Evolutionary conservation across 2,329 filamentous ascomycete genomes (phyloP).

Genomic region (Bipolaris sorokiniana): DNA sequence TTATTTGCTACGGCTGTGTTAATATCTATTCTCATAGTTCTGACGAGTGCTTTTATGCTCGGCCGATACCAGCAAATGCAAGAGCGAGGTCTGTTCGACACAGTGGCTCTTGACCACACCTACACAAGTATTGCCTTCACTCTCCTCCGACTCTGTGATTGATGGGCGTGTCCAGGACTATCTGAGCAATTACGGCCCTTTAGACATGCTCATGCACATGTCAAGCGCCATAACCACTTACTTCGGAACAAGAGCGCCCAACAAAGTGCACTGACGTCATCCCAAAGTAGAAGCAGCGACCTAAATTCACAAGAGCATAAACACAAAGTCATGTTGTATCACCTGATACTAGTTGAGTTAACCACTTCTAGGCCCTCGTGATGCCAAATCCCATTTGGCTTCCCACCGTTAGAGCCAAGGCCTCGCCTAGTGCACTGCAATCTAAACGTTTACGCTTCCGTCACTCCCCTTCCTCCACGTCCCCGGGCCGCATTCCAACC

Average conservation of each 20-base stretch:
- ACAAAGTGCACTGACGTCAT: not conserved
- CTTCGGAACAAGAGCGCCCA: not conserved
- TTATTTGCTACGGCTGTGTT: constrained; percentile 33
- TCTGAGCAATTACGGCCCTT: not conserved
- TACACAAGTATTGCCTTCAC: not conserved
- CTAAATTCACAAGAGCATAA: not conserved
- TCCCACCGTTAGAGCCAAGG: constrained; percentile 10
- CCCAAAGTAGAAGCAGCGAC: not conserved
- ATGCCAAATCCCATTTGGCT: not conserved
- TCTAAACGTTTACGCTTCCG: constrained; percentile 10
- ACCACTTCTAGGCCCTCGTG: not conserved
- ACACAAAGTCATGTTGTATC: not conserved
- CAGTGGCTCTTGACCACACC: not conserved
- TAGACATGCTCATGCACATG: not conserved
- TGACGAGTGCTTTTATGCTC: not conserved
- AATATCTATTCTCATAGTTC: constrained; percentile 19
- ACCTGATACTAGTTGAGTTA: not conserved
- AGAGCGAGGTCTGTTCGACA: not conserved
- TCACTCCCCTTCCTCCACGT: not conserved
- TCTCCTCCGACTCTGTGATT: not conserved
- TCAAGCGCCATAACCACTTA: not conserved
- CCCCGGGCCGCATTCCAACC: constrained; percentile 3
- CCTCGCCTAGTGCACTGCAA: constrained; percentile 13
- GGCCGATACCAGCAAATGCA: not conserved
- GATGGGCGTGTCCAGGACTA: not conserved